Percentiles rank a stretch among this genome's conserved stretches.
These are phyloP conservation scores for Zoysia pacifica DNA, from an alignment of 176 grass and related monocot genomes.

Conservation along the genomic window DNA sequence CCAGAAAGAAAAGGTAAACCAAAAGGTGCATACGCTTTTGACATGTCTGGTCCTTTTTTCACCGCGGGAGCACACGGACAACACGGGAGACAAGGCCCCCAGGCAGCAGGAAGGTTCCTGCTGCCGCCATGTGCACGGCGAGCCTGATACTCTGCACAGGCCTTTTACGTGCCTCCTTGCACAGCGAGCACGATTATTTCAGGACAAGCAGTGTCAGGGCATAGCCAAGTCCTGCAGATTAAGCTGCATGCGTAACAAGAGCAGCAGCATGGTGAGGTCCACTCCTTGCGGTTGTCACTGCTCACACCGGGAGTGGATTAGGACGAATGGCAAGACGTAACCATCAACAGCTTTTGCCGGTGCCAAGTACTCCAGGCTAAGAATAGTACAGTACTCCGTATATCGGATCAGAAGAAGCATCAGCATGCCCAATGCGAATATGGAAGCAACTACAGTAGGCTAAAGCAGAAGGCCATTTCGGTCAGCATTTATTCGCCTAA, in stretches of 20 bases:
- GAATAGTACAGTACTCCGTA: too few relatives aligned
- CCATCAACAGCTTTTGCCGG: neutral
- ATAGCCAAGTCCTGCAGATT: neutral
- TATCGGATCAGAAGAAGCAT: neutral
- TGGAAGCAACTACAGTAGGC: neutral
- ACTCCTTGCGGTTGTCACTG: too few relatives aligned
- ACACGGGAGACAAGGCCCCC: neutral
- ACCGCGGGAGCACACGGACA: neutral
- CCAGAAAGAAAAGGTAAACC: neutral
- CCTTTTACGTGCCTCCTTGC: neutral
- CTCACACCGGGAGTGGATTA: neutral
- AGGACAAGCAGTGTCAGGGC: neutral
- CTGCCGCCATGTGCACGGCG: neutral
- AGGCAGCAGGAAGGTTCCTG: neutral
- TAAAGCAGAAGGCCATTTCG: neutral
- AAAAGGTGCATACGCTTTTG: neutral
- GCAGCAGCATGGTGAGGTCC: neutral
- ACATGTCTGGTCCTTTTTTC: neutral
- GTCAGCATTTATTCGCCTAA: slow-evolving; percentile 1
- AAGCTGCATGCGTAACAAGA: neutral
- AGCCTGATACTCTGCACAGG: slow-evolving; percentile 3
- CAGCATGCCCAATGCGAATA: neutral
- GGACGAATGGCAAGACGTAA: neutral
- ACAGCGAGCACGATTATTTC: neutral
- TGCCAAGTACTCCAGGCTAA: too few relatives aligned